phyloP scores from a whole-genome alignment of 768 basidiomycete species.

The Lactifluus volemus region DNA sequence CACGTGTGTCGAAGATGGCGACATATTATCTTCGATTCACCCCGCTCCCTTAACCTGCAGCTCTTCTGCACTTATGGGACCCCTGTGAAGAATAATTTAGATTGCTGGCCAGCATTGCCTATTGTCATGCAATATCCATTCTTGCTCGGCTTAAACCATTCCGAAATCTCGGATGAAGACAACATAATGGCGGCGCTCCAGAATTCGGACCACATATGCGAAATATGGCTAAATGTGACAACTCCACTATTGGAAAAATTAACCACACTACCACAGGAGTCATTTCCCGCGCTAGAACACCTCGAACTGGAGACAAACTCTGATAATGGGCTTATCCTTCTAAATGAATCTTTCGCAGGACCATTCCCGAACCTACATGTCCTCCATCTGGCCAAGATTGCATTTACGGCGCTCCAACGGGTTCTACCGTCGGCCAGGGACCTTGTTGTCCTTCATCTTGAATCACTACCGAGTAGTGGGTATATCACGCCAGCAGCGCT shows the following conservation, averaged over 20 bases:
- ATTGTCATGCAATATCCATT: neutral
- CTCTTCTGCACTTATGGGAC: neutral
- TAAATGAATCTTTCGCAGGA: neutral
- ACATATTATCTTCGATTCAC: neutral
- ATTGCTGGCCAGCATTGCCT: neutral
- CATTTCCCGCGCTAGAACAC: neutral
- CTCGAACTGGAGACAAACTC: neutral
- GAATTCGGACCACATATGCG: neutral
- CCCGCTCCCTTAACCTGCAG: neutral
- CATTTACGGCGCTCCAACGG: neutral
- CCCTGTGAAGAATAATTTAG: neutral
- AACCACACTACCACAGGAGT: neutral
- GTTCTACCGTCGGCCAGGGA: neutral
- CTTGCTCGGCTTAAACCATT: neutral
- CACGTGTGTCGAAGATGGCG: neutral
- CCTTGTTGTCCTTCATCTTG: constrained; percentile 1
- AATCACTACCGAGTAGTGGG: neutral
- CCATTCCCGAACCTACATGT: neutral
- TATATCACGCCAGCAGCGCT: neutral
- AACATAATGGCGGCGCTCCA: neutral
- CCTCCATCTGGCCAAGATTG: neutral
- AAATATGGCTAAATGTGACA: neutral
- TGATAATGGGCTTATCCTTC: neutral
- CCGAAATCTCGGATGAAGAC: neutral
- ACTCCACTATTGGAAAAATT: neutral